A percentile compares a stretch with the other conserved stretches of the same genome.
Conservation (phyloP, 2,329 filamentous ascomycete species). For the Hypomyces perniciosus region DNA sequence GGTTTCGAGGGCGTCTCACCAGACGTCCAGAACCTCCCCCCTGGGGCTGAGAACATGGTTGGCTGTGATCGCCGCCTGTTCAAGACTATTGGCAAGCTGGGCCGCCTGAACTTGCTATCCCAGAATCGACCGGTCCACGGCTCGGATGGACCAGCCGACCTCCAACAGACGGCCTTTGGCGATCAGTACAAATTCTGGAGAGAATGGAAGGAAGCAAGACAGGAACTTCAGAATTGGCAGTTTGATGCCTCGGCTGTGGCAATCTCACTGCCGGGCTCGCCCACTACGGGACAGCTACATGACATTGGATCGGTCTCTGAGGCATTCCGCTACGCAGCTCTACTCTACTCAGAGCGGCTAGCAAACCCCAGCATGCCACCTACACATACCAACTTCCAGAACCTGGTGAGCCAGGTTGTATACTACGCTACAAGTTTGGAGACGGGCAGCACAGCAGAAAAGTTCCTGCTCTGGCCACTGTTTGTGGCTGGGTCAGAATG, state of each 20-base stretch:
- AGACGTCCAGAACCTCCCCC: conserved; percentile 44
- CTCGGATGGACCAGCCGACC: conserved; percentile 14
- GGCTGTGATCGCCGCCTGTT: conserved; percentile 85
- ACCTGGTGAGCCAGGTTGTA: conserved; percentile 73
- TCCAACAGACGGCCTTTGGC: conserved; percentile 41
- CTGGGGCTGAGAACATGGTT: conserved; percentile 74
- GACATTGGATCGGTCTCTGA: conserved; percentile 81
- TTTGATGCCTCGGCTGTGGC: conserved; percentile 54
- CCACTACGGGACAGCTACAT: conserved; percentile 56
- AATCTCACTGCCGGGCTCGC: conserved; percentile 42
- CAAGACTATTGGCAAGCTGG: conserved; percentile 76
- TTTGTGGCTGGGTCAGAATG: conserved; percentile 89
- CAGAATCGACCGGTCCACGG: conserved; percentile 56
- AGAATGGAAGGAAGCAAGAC: conserved; percentile 77
- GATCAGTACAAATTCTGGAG: conserved; percentile 69
- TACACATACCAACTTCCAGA: conserved; percentile 71
- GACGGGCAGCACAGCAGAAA: conserved; percentile 65
- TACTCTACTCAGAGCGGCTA: conserved; percentile 85
- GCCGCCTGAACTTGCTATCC: conserved; percentile 76
- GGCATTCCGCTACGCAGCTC: conserved; percentile 80
- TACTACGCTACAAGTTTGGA: conserved; percentile 78
- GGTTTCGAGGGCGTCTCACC: conserved; percentile 53
- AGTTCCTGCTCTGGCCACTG: conserved; percentile 88
- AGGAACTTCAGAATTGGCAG: conserved; percentile 73
- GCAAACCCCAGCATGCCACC: conserved; percentile 70